Evolutionary conservation across 495 filamentous ascomycete species (phyloP).

Genomic region (Opeltia flavorubescens): DNA sequence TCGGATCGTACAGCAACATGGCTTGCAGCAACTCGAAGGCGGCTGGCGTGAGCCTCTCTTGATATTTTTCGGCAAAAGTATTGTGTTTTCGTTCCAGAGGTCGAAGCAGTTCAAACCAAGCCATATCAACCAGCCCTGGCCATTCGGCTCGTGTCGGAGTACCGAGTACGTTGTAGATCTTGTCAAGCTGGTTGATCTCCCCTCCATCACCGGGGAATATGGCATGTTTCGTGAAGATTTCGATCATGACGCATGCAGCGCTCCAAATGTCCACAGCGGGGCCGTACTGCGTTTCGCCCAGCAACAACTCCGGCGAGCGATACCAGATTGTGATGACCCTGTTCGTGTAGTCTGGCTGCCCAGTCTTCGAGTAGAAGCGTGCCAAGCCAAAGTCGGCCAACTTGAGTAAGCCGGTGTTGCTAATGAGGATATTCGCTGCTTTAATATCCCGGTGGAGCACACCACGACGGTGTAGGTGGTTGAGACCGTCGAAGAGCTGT

Average conservation of each 20-base stretch:
- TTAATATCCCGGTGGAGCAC: constrained; percentile 95
- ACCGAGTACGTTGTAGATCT: constrained; percentile 85
- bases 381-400: constrained; percentile 94
- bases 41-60: constrained; percentile 51
- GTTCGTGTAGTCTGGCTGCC: constrained; percentile 94
- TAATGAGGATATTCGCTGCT: constrained; percentile 88
- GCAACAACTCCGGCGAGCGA: constrained; percentile 50
- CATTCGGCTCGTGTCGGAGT: constrained; percentile 75
- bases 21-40: constrained; percentile 69
- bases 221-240: constrained; percentile 90
- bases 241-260: constrained; percentile 89
- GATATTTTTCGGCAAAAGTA: constrained; percentile 74
- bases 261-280: constrained; percentile 96
- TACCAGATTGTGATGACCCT: constrained; percentile 72
- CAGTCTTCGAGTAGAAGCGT: constrained; percentile 89
- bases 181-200: constrained; percentile 91
- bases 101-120: constrained; percentile 86
- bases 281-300: constrained; percentile 90
- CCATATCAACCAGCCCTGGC: constrained; percentile 79
- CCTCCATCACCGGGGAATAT: constrained; percentile 91
- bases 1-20: constrained; percentile 82
- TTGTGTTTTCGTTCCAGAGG: constrained; percentile 59
- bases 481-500: constrained; percentile 87
- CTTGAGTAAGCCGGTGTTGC: constrained; percentile 75
- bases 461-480: constrained; percentile 86